These are phyloP conservation scores for Gossypium thurberi DNA, from an alignment of 345 rosid genomes.

Conservation along the genomic window DNA sequence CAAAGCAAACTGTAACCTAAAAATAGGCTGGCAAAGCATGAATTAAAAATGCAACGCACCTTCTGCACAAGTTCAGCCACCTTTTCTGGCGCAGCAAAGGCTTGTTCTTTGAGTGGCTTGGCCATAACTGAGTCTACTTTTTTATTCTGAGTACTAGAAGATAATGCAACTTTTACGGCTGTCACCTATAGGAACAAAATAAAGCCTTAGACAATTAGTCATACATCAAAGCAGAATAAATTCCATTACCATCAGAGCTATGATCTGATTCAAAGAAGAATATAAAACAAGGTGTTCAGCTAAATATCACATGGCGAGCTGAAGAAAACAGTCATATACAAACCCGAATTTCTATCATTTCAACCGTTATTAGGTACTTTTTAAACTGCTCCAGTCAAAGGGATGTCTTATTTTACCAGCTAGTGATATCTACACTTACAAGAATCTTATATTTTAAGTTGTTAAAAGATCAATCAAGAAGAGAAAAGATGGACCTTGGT, in stretches of 20 bases:
- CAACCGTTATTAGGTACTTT: background rate
- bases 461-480: background rate
- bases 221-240: background rate
- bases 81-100: conserved; percentile 90
- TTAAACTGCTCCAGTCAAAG: background rate
- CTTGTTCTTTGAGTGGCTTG: conserved; percentile 91
- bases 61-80: conserved; percentile 92
- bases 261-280: background rate
- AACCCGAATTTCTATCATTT: background rate
- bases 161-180: conserved; percentile 73
- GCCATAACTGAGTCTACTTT: conserved; percentile 63
- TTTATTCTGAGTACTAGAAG: conserved; percentile 52
- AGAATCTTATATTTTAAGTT: background rate
- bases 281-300: background rate
- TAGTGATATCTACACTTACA: background rate
- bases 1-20: background rate
- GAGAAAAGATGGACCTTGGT: conserved; percentile 62
- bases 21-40: background rate
- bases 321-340: background rate
- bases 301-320: background rate
- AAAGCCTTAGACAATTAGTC: background rate
- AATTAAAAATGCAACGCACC: conserved; percentile 34
- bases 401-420: conserved; percentile 3
- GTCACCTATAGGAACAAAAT: conserved; percentile 56
- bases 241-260: background rate